These are phyloP conservation scores for Eremomyces bilateralis DNA, from an alignment of 495 filamentous ascomycete genomes.

Conservation along the genomic window DNA sequence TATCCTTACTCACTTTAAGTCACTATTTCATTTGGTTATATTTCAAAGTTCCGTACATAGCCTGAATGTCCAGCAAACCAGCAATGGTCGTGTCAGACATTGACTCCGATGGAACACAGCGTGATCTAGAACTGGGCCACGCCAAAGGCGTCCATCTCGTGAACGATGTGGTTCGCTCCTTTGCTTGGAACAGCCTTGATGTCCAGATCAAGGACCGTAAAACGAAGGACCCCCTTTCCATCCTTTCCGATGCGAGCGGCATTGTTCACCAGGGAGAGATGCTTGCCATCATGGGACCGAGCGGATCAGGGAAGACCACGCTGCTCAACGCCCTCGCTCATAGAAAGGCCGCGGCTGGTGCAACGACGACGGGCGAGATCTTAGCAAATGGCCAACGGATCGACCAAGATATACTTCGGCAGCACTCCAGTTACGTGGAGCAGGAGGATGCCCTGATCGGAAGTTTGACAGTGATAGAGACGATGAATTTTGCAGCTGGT, in stretches of 20 bases:
- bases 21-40: too few relatives aligned
- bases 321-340: conserved; percentile 2
- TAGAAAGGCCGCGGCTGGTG: conserved; percentile 1
- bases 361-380: not conserved
- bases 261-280: conserved; percentile 1
- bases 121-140: not conserved
- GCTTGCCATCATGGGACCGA: conserved; percentile 2
- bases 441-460: conserved; percentile 4
- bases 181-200: conserved; percentile 1
- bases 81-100: too few relatives aligned
- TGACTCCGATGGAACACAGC: too few relatives aligned
- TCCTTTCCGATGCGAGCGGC: not conserved
- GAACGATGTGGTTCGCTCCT: conserved; percentile 1
- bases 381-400: not conserved
- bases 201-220: conserved; percentile 2
- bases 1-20: too few relatives aligned
- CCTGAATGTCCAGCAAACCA: too few relatives aligned
- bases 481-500: conserved; percentile 1
- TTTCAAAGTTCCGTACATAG: too few relatives aligned
- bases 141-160: not conserved
- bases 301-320: conserved; percentile 4
- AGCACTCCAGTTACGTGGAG: conserved; percentile 2
- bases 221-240: not conserved
- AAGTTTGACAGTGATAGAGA: conserved; percentile 1
- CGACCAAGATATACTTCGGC: not conserved